These are phyloP conservation scores for Mucor mucedo DNA, from an alignment of 371 early-diverging fungal genomes.

Conservation along the genomic window DNA sequence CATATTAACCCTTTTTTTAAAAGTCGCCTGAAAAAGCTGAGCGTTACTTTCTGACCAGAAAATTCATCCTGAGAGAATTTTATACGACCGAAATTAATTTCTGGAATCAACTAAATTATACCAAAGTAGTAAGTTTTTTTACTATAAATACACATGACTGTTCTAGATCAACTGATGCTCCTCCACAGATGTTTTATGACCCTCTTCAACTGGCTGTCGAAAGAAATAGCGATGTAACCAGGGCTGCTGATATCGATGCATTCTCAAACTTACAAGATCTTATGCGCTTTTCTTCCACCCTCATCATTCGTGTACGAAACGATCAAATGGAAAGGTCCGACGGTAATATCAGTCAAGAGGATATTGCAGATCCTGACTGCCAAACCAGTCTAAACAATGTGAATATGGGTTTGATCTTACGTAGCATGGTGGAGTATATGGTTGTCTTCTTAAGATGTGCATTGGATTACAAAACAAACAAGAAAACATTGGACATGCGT, in stretches of 20 bases:
- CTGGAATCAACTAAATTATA: conserved; percentile 47
- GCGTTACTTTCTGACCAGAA: conserved; percentile 29
- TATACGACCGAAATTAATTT: conserved; percentile 49
- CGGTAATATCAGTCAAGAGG: background rate
- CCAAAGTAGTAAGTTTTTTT: conserved; percentile 40
- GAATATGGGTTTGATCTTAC: conserved; percentile 30
- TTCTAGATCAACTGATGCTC: background rate
- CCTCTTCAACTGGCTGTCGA: conserved; percentile 32
- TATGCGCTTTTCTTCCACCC: conserved; percentile 32
- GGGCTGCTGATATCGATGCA: conserved; percentile 26
- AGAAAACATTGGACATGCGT: conserved; percentile 21
- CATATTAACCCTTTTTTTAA: background rate
- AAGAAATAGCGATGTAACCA: conserved; percentile 25
- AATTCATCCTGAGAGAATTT: conserved; percentile 45
- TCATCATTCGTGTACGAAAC: conserved; percentile 25
- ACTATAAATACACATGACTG: background rate
- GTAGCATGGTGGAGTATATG: conserved; percentile 32
- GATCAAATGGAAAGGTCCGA: background rate
- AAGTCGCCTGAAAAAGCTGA: conserved; percentile 38
- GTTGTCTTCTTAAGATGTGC: conserved; percentile 42
- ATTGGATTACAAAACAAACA: conserved; percentile 42
- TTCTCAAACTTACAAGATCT: conserved; percentile 40
- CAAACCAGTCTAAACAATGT: background rate
- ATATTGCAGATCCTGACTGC: background rate
- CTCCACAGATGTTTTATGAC: conserved; percentile 39